phyloP scores from a whole-genome alignment of 148 eudicot genomes.

The Fagopyrum homotropicum region DNA sequence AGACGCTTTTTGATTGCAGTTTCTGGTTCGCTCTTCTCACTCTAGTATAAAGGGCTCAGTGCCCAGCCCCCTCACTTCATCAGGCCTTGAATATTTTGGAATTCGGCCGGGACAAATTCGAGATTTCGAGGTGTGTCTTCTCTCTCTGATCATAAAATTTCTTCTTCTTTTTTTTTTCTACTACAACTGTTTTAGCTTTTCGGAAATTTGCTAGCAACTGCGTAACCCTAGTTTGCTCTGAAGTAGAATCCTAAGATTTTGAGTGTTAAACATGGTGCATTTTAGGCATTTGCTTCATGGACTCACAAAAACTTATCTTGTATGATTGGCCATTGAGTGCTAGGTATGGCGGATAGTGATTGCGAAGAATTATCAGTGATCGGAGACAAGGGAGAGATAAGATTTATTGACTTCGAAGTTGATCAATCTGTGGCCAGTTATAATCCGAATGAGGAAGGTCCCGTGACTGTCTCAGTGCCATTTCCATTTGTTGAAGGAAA shows the following conservation, averaged over 20 bases:
- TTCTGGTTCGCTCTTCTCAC: neutral
- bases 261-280: neutral
- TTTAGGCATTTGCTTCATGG: neutral
- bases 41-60: neutral
- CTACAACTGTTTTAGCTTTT: neutral
- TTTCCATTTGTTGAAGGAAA: constrained; percentile 59
- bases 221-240: constrained; percentile 9
- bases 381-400: constrained; percentile 75
- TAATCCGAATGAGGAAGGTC: constrained; percentile 54
- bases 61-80: neutral
- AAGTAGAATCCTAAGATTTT: neutral
- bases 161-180: neutral
- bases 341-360: constrained; percentile 23
- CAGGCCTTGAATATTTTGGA: neutral
- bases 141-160: neutral
- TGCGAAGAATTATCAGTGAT: constrained; percentile 54
- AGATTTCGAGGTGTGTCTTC: constrained; percentile 4
- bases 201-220: neutral
- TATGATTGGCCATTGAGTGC: neutral
- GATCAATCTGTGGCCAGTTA: constrained; percentile 53
- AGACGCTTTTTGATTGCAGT: neutral
- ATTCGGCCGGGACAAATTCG: neutral
- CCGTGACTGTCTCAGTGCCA: constrained; percentile 59
- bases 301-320: neutral
- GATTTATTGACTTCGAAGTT: constrained; percentile 60